Percentiles rank a stretch among this genome's conserved stretches.
Conservation (phyloP, 352 stramenopile species). For the Phytophthora pini region DNA sequence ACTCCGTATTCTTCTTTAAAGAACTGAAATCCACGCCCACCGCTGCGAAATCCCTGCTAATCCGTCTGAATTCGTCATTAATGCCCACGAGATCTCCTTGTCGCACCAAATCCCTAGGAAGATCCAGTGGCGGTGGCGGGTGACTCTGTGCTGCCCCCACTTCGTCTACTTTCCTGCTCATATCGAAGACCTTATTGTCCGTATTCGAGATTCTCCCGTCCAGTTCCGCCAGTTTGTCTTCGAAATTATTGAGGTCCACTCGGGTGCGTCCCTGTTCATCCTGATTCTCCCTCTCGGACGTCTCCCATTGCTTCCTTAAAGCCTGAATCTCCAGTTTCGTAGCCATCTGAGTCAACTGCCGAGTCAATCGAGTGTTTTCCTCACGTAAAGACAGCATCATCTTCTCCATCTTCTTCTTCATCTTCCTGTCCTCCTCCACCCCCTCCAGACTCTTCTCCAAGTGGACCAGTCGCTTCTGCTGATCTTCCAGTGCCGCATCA, state of each 20-base stretch:
- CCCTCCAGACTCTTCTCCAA: conserved; percentile 23
- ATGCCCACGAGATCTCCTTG: conserved; percentile 23
- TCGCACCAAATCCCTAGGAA: conserved; percentile 26
- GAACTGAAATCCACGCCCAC: conserved; percentile 44
- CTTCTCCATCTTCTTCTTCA: conserved; percentile 21
- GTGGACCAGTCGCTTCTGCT: conserved; percentile 34
- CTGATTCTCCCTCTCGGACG: conserved; percentile 15
- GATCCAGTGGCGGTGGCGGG: not conserved
- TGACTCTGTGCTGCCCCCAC: not conserved
- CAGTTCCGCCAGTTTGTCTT: conserved; percentile 26
- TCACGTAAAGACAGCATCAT: conserved; percentile 16
- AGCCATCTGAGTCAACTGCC: conserved; percentile 16
- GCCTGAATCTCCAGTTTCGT: conserved; percentile 22
- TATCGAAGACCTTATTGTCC: conserved; percentile 12
- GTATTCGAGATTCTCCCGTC: conserved; percentile 15
- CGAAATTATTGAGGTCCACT: conserved; percentile 21
- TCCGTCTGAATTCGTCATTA: conserved; percentile 30
- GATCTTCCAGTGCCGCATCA: conserved; percentile 11
- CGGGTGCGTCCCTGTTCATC: conserved; percentile 28
- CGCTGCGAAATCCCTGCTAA: conserved; percentile 32
- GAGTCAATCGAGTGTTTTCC: conserved; percentile 17
- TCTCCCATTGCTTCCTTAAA: conserved; percentile 23
- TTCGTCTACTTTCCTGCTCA: conserved; percentile 11
- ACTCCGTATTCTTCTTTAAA: conserved; percentile 37
- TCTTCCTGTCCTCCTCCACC: conserved; percentile 17